Conservation (phyloP, 2,329 filamentous ascomycete genomes). For the Claviceps pusilla region DNA sequence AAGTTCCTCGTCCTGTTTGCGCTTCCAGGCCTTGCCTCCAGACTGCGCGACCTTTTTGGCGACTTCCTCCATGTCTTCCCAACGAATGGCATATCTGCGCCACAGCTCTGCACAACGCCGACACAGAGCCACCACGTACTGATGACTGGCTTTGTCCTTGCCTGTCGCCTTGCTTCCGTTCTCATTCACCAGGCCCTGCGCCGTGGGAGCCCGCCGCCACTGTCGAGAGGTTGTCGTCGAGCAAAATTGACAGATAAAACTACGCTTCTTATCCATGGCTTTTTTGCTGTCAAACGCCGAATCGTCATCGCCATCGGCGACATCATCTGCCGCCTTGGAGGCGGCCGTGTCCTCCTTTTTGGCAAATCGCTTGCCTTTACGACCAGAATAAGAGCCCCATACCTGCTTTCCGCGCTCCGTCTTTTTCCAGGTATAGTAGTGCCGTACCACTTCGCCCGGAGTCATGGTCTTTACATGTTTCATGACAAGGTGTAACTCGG, state of each 20-base stretch:
- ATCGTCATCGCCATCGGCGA: slow-evolving; percentile 84
- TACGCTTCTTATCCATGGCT: slow-evolving; percentile 60
- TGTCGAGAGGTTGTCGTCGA: slow-evolving; percentile 63
- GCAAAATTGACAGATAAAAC: slow-evolving; percentile 92
- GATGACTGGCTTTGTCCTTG: slow-evolving; percentile 61
- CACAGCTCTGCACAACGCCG: slow-evolving; percentile 82
- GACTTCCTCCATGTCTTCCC: slow-evolving; percentile 85
- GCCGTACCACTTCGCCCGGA: slow-evolving; percentile 70
- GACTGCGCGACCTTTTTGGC: slow-evolving; percentile 71
- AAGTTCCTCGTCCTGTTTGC: slow-evolving; percentile 82
- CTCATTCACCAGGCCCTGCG: slow-evolving; percentile 54
- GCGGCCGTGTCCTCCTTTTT: slow-evolving; percentile 55
- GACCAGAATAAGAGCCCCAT: slow-evolving; percentile 76
- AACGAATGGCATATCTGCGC: slow-evolving; percentile 91
- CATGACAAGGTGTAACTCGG: slow-evolving; percentile 70
- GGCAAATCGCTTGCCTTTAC: slow-evolving; percentile 80
- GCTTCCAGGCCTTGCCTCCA: slow-evolving; percentile 71
- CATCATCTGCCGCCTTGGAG: slow-evolving; percentile 73
- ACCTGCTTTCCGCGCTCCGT: slow-evolving; percentile 70
- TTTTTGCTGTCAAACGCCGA: slow-evolving; percentile 91
- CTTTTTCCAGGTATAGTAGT: slow-evolving; percentile 98
- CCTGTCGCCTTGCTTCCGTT: slow-evolving; percentile 38
- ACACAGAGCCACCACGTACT: slow-evolving; percentile 67
- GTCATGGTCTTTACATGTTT: slow-evolving; percentile 73
- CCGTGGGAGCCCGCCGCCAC: slow-evolving; percentile 79